Base-by-base conservation (phyloP, 2,329 filamentous ascomycete genomes). In the Tolypocladium tropicale region DNA sequence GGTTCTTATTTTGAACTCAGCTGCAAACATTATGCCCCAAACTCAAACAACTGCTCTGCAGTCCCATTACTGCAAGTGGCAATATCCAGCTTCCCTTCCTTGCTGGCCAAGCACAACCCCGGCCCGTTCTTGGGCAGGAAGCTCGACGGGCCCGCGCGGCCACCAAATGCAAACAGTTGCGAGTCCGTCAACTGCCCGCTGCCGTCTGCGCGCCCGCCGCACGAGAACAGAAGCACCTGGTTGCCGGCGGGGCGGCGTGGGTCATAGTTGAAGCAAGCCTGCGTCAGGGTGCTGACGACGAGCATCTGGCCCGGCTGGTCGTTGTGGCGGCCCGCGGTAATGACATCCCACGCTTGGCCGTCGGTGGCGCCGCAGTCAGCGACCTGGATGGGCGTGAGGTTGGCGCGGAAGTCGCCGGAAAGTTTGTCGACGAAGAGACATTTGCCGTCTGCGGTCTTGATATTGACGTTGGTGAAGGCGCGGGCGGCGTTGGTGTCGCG, bases 241-340 rank as follows among this genome's bases (percentile, higher is more conserved):
- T 78, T 76, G 2, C 43, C 43, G 6, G 23, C 14, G 11, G 43
- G 43, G 25, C 43, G 23, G 14, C 43, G 43, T 25, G 43, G 43
- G 60, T 84, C 80, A 58, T 81, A 81, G 69, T 81, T 83, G 62
- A 82, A 69, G 63, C 81, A 84, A 48, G 80, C 80, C 64, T 82
- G 75, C 1, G 80, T 83, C 61, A 80, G 66, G 4, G 78, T 78
- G 70, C 75, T 83, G 48, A 83, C 80, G 39, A 84, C 62, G 52
- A 83, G 70, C 62, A 77, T 75, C 6, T 75, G 72, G 37, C 73
- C 71, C 41, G 70, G 62, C 34, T 67, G 70, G 60, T 80, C 67
- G 59, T 79, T 78, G 63, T 83, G 80, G 61, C 74, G 73, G 25
- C 80, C 80, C 7, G 69, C 64, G 0, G 76, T 78, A 58, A 78